Evolutionary conservation across 2,329 filamentous ascomycete genomes (phyloP).

Genomic region (Dendrostoma leiphaemia): DNA sequence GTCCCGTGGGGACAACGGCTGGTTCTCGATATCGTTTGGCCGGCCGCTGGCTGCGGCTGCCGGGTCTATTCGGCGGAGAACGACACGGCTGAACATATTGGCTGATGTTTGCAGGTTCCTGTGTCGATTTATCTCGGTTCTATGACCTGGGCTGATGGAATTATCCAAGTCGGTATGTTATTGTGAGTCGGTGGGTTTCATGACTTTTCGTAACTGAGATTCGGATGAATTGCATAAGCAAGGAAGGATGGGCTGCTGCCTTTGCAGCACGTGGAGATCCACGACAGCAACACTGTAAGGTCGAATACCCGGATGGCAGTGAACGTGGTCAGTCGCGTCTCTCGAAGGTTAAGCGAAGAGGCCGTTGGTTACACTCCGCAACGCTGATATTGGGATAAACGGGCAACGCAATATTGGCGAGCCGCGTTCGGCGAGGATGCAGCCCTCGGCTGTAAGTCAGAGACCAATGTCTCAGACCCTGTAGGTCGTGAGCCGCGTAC

Average conservation of each 20-base stretch:
- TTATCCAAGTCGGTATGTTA: constrained; percentile 8
- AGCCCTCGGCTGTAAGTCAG: constrained; percentile 7
- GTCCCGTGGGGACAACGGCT: constrained; percentile 13
- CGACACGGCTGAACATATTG: constrained; percentile 18
- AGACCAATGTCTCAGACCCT: constrained; percentile 7
- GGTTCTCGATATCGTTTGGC: constrained; percentile 16
- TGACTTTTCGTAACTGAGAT: neutral
- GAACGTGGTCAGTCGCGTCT: neutral
- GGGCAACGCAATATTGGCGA: neutral
- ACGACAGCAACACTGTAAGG: neutral
- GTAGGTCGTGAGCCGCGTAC: neutral
- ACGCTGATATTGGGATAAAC: neutral
- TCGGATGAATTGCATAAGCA: neutral
- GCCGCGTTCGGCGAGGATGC: constrained; percentile 1
- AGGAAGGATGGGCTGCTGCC: neutral
- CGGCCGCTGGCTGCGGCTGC: constrained; percentile 3
- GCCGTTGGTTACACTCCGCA: constrained; percentile 8
- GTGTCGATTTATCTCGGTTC: neutral
- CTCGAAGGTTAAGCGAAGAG: neutral
- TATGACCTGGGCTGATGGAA: neutral
- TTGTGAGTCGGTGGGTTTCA: constrained; percentile 1
- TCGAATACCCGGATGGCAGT: neutral
- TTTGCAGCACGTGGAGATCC: neutral
- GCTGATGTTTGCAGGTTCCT: neutral
- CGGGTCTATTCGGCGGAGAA: constrained; percentile 15